Evolutionary conservation across 2,329 filamentous ascomycete genomes (phyloP), one percentile per base, ranked within the genome.

Genomic region (Simplicillium sp.): DNA sequence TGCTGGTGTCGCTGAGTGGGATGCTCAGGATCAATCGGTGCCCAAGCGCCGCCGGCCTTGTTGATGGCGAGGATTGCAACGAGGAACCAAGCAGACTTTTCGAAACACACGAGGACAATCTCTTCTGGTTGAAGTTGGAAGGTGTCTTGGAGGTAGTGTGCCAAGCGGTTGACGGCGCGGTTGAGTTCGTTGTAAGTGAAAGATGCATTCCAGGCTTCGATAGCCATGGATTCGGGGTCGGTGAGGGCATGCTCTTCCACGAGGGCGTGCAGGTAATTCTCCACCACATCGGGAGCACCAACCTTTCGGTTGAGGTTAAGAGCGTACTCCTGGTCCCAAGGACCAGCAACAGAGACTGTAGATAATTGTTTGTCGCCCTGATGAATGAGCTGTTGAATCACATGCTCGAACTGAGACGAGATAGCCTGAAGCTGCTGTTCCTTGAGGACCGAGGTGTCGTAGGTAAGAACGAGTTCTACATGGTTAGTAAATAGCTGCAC

Each of bases 21-120:
- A 9, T 25, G 20, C 9, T 25, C 20, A 25, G 20, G 20, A 9
- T 25, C 20, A 25, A 25, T 25, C 5, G 20, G 20, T 25, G 20
- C 54, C 15, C 58, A 57, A 0, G 53, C 54, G 4, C 51, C 58
- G 4, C 59, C 60, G 1, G 58, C 44, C 38, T 56, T 58, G 36
- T 57, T 49, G 11, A 59, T 41, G 0, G 48, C 58, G 0, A 61
- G 35, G 36, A 61, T 54, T 3, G 50, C 48, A 3, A 60, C 51
- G 2, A 54, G 32, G 4, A 51, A 46, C 49, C 48, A 53, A 2
- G 40, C 41, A 1, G 52, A 56, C 31, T 59, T 60, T 11, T 57
- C 50, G 14, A 54, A 53, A 32, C 48, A 56, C 0, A 61, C 29
- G 2, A 49, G 48, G 0, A 60, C 46, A 5, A 35, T 6, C 3